A percentile compares a stretch with the other conserved stretches of the same genome.
Evolutionary conservation across 371 early-diverging fungal species (phyloP).

Genomic region (Circinella umbellata): DNA sequence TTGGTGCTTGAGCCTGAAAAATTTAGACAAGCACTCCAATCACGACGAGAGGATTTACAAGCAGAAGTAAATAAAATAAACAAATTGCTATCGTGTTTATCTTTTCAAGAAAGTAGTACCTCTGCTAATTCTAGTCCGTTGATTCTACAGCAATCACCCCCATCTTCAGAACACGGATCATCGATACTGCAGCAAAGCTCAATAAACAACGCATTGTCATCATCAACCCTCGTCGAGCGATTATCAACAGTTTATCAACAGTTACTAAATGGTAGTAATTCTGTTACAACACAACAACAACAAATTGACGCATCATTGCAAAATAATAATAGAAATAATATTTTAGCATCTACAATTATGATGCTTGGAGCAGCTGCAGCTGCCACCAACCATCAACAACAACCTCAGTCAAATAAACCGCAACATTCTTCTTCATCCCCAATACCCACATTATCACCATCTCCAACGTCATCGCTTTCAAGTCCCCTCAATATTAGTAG

Average conservation of each 20-base stretch:
- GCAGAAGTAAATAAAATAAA: constrained; percentile 10
- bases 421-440: neutral
- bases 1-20: constrained; percentile 32
- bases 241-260: neutral
- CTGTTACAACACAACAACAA: neutral
- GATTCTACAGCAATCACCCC: neutral
- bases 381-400: neutral
- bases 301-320: neutral
- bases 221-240: neutral
- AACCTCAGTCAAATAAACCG: neutral
- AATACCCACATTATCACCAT: neutral
- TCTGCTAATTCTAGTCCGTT: neutral
- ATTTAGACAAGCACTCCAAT: constrained; percentile 27
- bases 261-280: neutral
- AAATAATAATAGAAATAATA: neutral
- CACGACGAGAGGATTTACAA: constrained; percentile 32
- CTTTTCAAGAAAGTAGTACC: neutral
- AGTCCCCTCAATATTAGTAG: neutral
- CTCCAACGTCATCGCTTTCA: constrained; percentile 3
- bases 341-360: constrained; percentile 4
- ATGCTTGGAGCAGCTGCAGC: constrained; percentile 10
- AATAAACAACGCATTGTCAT: neutral
- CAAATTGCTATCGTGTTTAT: constrained; percentile 6
- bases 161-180: neutral
- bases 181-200: no score